Base-by-base conservation (phyloP, 441 rosid species). In the Populus trichocarpa region DNA sequence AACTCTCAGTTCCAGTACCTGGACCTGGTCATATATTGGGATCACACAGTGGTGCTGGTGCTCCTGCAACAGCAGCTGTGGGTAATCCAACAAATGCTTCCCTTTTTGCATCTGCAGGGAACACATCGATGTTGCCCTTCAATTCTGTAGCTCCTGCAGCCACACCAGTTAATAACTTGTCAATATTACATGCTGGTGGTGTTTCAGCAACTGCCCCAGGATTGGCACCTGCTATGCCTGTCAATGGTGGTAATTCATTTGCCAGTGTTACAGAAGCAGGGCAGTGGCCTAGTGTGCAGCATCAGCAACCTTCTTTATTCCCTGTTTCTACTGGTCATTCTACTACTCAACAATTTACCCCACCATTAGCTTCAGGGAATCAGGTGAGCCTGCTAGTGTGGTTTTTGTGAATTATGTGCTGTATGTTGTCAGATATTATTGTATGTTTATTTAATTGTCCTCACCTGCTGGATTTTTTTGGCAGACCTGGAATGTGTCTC, bases 1-100 rank as follows among this genome's bases (percentile, higher is more conserved):
- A 91, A 82, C 85, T 96, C 78, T 77, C 94, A 16, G 84, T 84
- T 73, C 84, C 96, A 71, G 79, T 92, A 70, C 80, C 97, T 20
- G 83, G 78, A 66, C 86, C 91, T 50, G 87, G 86, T 84, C 89
- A 84, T 69, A 67, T 66, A 22, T 82, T 89, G 38, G 91, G 89
- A 75, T 72, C 76, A 75, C 74, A 88, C 61, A 79, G 84, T 50
- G 80, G 84, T 71, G 69, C 82, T 75, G 86, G 80, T 82, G 79
- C 77, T 77, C 73, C 81, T 38, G 57, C 74, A 42, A 73, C 84
- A 71, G 82, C 84, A 73, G 22, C 85, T 65, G 75, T 76, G 50
- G 81, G 79, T 63, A 83, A 77, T 75, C 53, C 80, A 35, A 61
- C 67, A 77, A 79, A 79, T 72, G 77, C 75, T 69, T 76, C 83